A percentile compares a stretch with the other conserved stretches of the same genome.
Evolutionary conservation across 2,329 filamentous ascomycete genomes (phyloP).

Genomic region (Lachnellula suecica): DNA sequence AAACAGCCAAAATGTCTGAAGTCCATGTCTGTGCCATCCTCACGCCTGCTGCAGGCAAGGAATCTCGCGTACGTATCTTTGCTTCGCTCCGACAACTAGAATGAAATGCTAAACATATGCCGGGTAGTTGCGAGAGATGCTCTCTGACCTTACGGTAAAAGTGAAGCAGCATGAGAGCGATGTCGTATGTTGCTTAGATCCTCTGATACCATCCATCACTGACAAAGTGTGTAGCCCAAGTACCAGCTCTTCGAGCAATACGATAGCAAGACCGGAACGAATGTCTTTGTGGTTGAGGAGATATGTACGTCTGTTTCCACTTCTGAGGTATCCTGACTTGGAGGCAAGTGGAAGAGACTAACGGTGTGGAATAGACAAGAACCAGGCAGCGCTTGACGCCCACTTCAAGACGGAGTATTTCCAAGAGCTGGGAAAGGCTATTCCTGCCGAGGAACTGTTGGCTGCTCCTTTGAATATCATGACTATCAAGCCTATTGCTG

Average conservation of each 20-base stretch:
- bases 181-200: constrained; percentile 4
- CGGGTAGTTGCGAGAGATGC: too few species aligned
- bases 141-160: constrained; percentile 11
- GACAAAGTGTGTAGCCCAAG: constrained; percentile 7
- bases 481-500: constrained; percentile 20
- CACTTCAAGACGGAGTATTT: constrained; percentile 20
- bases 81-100: too few species aligned
- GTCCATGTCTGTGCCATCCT: constrained; percentile 17
- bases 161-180: constrained; percentile 15
- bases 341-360: too few species aligned
- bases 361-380: too few species aligned
- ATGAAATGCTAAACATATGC: too few species aligned
- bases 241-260: constrained; percentile 20
- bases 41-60: constrained; percentile 22
- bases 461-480: constrained; percentile 18
- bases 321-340: too few species aligned
- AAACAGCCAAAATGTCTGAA: constrained; percentile 2
- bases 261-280: constrained; percentile 8
- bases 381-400: constrained; percentile 13
- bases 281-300: constrained; percentile 19
- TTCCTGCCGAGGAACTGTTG: constrained; percentile 13
- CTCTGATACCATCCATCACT: too few species aligned
- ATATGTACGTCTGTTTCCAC: too few species aligned
- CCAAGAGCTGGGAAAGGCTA: constrained; percentile 2
- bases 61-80: constrained; percentile 20